Evolutionary conservation across 2,329 filamentous ascomycete species (phyloP).

Genomic region (Pleoardoris graminearum): DNA sequence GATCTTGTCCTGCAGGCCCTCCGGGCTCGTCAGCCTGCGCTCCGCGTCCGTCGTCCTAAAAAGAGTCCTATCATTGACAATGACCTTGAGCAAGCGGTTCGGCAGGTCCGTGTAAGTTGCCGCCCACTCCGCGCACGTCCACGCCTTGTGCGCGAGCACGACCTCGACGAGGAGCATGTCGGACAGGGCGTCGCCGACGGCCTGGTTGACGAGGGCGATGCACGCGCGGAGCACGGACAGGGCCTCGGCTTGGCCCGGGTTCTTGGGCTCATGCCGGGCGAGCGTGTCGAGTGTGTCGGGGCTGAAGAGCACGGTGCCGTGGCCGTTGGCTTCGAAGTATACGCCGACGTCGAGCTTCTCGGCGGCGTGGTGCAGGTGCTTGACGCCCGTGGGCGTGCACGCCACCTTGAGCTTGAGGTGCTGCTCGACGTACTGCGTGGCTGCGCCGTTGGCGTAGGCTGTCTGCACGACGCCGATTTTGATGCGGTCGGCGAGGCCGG

Average conservation of each 20-base stretch:
- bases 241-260: constrained; percentile 86
- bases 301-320: constrained; percentile 95
- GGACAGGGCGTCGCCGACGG: constrained; percentile 92
- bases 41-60: constrained; percentile 95
- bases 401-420: constrained; percentile 86
- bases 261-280: constrained; percentile 78
- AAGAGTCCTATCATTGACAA: constrained; percentile 82
- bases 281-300: constrained; percentile 79
- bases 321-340: constrained; percentile 98
- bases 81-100: constrained; percentile 90
- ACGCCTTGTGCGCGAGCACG: constrained; percentile 92
- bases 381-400: constrained; percentile 93
- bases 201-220: constrained; percentile 94
- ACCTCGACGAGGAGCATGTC: constrained; percentile 96
- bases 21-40: constrained; percentile 78
- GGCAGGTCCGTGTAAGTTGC: constrained; percentile 91
- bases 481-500: constrained; percentile 76
- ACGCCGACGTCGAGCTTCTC: constrained; percentile 93
- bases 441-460: constrained; percentile 94
- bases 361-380: constrained; percentile 96
- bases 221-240: constrained; percentile 82
- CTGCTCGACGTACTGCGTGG: constrained; percentile 88
- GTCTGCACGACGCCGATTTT: constrained; percentile 96
- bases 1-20: constrained; percentile 80
- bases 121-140: constrained; percentile 89